phyloP scores from a whole-genome alignment of 495 filamentous ascomycete species.

The Xylaria castorea region DNA sequence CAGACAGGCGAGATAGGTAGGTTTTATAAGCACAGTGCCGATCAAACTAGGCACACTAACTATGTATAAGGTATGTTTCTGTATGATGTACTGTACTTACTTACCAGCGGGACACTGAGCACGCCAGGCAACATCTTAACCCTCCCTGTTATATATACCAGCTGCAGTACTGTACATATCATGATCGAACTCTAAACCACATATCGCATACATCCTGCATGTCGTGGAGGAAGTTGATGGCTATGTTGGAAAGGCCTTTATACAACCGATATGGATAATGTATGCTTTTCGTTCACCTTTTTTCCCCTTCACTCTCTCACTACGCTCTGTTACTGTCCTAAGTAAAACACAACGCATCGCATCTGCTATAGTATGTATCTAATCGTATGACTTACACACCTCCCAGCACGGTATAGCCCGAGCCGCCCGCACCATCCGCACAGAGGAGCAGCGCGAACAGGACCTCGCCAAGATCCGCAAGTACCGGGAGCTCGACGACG shows the following conservation, averaged over 20 bases:
- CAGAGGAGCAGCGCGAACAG: conserved; percentile 69
- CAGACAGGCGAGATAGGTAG: too few species aligned
- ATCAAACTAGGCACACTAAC: too few species aligned
- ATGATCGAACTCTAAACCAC: background rate
- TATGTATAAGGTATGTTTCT: too few species aligned
- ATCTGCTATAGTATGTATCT: too few species aligned
- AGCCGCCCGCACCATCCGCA: conserved; percentile 63
- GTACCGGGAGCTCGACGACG: conserved; percentile 74
- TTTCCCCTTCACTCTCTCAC: background rate
- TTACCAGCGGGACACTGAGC: background rate
- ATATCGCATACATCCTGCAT: background rate
- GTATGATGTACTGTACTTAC: too few species aligned
- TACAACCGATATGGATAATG: conserved; percentile 56
- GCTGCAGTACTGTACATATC: background rate
- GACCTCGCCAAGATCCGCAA: conserved; percentile 79
- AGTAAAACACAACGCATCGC: background rate
- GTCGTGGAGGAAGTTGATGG: background rate
- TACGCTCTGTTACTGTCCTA: background rate
- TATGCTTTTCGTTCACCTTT: conserved; percentile 37
- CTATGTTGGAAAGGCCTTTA: background rate
- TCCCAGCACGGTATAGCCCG: conserved; percentile 78
- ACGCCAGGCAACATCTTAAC: conserved; percentile 2
- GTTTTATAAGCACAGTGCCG: too few species aligned
- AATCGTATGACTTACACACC: conserved; percentile 29
- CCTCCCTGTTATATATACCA: background rate